Base-by-base conservation (phyloP, 1,139 yeast species). In the Saccharomyces hybrid region DNA sequence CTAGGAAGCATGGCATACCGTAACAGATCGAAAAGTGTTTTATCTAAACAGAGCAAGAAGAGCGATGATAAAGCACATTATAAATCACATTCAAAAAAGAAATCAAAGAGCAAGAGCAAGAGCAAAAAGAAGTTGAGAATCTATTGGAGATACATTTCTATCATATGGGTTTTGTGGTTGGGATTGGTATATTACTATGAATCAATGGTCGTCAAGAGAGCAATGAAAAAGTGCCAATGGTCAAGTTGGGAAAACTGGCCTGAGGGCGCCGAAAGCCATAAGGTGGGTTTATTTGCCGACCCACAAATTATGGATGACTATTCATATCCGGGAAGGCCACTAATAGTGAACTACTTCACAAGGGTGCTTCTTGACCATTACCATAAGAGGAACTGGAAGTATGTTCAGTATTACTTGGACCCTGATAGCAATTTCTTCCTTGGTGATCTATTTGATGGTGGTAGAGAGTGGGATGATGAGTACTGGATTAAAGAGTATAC, bases 391-490 rank as follows among this genome's bases (percentile, higher is more conserved):
- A 90, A 91, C 65, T 87, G 90, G 79, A 78, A 78, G 56, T 75
- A 77, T 55, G 73, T 87, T 51, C 85, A 87, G 61, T 63, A 72
- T 7, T 62, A 72, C 2, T 75, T 93, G 53, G 81, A 83, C 50
- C 97, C 98, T 0, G 86, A 91, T 64, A 75, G 88, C 2, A 81
- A 83, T 1, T 71, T 91, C 5, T 93, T 89, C 66, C 73, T 93
- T 49, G 99, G 99, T 0, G 99, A 93, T 67, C 71, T 91, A 56
- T 88, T 91, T 66, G 99, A 93, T 70, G 98, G 98, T 13, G 99
- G 99, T 0, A 76, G 98, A 56, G 89, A 88, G 57, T 90, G 97
- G 96, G 76, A 76, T 6, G 82, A 83, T 61, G 75, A 72, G 4
- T 74, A 71, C 23, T 93, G 98, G 97, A 66, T 78, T 38, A 72